These are phyloP conservation scores for Cucurbita moschata DNA, from an alignment of 306 rosid genomes.

Conservation along the genomic window DNA sequence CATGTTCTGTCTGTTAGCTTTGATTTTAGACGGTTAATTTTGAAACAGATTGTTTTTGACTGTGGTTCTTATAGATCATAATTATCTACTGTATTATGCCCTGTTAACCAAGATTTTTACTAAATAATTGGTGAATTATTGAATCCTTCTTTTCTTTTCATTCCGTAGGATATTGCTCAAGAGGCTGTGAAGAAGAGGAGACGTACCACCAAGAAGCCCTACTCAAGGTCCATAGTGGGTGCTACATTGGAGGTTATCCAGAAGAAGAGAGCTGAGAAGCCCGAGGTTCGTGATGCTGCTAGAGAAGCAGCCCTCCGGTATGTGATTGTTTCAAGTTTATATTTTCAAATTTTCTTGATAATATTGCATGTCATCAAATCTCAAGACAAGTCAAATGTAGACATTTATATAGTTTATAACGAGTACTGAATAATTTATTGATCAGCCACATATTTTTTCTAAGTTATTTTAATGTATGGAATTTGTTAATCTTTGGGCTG, in stretches of 20 bases:
- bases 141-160: not conserved
- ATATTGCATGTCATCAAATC: not conserved
- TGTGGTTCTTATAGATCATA: not conserved
- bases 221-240: slow-evolving; percentile 46
- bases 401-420: not conserved
- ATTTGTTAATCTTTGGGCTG: not conserved
- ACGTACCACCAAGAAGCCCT: slow-evolving; percentile 32
- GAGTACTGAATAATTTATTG: not conserved
- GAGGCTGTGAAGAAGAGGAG: slow-evolving; percentile 44
- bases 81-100: not conserved
- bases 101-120: not conserved
- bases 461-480: not conserved
- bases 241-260: slow-evolving; percentile 43
- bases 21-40: not conserved
- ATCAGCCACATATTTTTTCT: not conserved
- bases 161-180: slow-evolving; percentile 38
- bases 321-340: not conserved
- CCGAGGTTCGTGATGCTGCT: slow-evolving; percentile 41
- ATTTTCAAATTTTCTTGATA: too few relatives aligned
- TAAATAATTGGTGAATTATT: not conserved
- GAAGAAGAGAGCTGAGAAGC: slow-evolving; percentile 33
- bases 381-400: not conserved
- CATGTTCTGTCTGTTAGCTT: not conserved
- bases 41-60: not conserved
- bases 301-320: slow-evolving; percentile 45